phyloP scores from a whole-genome alignment of 257 asterid species.

The Anisodus acutangulus region DNA sequence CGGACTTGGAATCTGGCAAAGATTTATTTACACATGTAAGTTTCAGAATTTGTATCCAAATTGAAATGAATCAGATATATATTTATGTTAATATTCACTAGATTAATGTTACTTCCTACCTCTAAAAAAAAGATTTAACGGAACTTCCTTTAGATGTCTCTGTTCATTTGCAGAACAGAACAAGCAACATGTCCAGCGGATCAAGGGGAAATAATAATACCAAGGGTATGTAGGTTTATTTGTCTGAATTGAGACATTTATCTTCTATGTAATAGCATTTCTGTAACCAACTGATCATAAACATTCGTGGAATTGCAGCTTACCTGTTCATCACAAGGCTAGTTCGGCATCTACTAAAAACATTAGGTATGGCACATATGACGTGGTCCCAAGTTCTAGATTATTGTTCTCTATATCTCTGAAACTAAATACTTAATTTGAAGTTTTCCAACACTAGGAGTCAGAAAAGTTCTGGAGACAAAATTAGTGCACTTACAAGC shows the following conservation, averaged over 20 bases:
- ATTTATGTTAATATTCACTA: not conserved
- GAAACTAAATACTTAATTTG: not conserved
- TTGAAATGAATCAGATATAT: not conserved
- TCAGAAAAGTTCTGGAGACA: conserved; percentile 29
- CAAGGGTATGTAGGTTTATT: conserved; percentile 25
- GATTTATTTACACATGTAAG: conserved; percentile 38
- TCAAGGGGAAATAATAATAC: not conserved
- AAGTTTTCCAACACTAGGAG: conserved; percentile 15
- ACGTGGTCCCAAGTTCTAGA: not conserved
- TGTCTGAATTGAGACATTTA: not conserved
- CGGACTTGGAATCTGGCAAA: conserved; percentile 38
- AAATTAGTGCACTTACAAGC: conserved; percentile 36
- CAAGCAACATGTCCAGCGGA: conserved; percentile 1
- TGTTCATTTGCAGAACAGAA: conserved; percentile 28
- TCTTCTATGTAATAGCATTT: conserved; percentile 1
- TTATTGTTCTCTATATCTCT: not conserved
- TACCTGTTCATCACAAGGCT: conserved; percentile 23
- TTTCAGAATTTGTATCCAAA: conserved; percentile 12
- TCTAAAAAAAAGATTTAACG: not conserved
- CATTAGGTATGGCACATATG: conserved; percentile 23
- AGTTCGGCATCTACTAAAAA: conserved; percentile 14
- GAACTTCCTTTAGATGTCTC: conserved; percentile 34
- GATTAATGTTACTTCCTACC: not conserved
- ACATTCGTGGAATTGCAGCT: conserved; percentile 26
- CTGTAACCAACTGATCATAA: not conserved